phyloP scores from a whole-genome alignment of 352 stramenopile species.

The Phytophthora sp. region DNA sequence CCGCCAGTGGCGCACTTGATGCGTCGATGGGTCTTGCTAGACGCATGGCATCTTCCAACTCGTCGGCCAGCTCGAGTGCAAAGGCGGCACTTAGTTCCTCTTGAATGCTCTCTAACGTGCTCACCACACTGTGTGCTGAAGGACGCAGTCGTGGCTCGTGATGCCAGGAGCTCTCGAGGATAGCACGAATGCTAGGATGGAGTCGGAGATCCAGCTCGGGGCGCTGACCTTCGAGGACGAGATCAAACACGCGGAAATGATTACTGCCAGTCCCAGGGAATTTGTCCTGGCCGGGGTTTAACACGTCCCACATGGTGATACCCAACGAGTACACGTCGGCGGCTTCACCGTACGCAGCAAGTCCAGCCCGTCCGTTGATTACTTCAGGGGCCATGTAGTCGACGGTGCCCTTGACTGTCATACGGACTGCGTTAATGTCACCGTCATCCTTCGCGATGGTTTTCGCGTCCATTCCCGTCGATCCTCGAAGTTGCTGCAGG shows the following conservation, averaged over 20 bases:
- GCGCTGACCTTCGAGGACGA: slow-evolving; percentile 54
- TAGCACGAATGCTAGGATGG: slow-evolving; percentile 39
- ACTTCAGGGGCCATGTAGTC: slow-evolving; percentile 85
- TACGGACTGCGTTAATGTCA: slow-evolving; percentile 37
- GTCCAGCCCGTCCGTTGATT: slow-evolving; percentile 62
- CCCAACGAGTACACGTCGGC: slow-evolving; percentile 78
- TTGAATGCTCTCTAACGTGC: slow-evolving; percentile 50
- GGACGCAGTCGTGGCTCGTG: slow-evolving; percentile 45
- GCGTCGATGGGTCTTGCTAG: slow-evolving; percentile 40
- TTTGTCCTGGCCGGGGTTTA: slow-evolving; percentile 60
- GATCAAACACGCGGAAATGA: slow-evolving; percentile 64
- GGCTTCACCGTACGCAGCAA: slow-evolving; percentile 62
- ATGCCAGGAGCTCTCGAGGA: slow-evolving; percentile 59
- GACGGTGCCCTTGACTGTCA: slow-evolving; percentile 74
- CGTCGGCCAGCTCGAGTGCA: slow-evolving; percentile 46
- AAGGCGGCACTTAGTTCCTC: slow-evolving; percentile 51
- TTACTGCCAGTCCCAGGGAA: slow-evolving; percentile 54
- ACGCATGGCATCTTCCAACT: slow-evolving; percentile 46
- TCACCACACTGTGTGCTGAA: slow-evolving; percentile 54
- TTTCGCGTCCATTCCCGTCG: slow-evolving; percentile 9
- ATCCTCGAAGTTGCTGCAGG: slow-evolving; percentile 38
- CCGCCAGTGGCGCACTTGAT: slow-evolving; percentile 29
- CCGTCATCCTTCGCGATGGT: slow-evolving; percentile 13
- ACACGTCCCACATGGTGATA: slow-evolving; percentile 80
- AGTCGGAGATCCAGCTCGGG: slow-evolving; percentile 47